Percentiles rank a stretch among this genome's conserved stretches.
phyloP scores from a whole-genome alignment of 257 asterid genomes.

The Fraxinus cuspidata region DNA sequence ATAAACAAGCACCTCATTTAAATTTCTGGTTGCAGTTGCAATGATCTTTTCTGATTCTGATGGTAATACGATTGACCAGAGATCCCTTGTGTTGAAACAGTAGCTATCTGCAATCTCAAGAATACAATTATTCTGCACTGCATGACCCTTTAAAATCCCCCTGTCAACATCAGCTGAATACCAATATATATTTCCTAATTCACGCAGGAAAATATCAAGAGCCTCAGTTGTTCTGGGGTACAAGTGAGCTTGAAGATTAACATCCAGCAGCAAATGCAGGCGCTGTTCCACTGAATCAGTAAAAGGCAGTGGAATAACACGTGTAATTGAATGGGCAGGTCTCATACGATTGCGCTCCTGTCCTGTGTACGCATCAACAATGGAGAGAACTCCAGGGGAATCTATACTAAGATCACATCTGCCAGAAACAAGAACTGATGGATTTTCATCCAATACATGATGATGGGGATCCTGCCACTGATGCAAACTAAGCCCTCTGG shows the following conservation, averaged over 20 bases:
- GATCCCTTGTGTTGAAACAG: constrained; percentile 62
- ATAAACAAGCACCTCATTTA: constrained; percentile 65
- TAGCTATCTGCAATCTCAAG: constrained; percentile 61
- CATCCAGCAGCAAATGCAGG: constrained; percentile 76
- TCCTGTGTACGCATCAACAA: constrained; percentile 84
- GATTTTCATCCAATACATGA: constrained; percentile 93
- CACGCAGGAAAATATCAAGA: constrained; percentile 63
- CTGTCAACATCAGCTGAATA: constrained; percentile 70
- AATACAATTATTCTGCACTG: constrained; percentile 53
- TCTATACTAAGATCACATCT: constrained; percentile 68
- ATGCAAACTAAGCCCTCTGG: constrained; percentile 68
- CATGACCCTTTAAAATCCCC: constrained; percentile 75
- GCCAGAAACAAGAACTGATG: constrained; percentile 88
- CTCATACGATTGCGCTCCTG: constrained; percentile 62
- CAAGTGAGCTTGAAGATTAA: constrained; percentile 60
- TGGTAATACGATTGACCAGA: constrained; percentile 90
- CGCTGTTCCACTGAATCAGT: constrained; percentile 90
- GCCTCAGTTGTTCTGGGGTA: constrained; percentile 90
- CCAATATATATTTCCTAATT: constrained; percentile 80
- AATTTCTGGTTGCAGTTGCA: constrained; percentile 71
- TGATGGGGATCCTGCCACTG: constrained; percentile 99
- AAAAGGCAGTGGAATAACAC: constrained; percentile 73
- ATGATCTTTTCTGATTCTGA: constrained; percentile 83
- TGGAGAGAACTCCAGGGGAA: constrained; percentile 75
- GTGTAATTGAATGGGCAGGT: constrained; percentile 70